phyloP scores from a whole-genome alignment of 2,329 filamentous ascomycete genomes.

The Bipolaris sorokiniana region DNA sequence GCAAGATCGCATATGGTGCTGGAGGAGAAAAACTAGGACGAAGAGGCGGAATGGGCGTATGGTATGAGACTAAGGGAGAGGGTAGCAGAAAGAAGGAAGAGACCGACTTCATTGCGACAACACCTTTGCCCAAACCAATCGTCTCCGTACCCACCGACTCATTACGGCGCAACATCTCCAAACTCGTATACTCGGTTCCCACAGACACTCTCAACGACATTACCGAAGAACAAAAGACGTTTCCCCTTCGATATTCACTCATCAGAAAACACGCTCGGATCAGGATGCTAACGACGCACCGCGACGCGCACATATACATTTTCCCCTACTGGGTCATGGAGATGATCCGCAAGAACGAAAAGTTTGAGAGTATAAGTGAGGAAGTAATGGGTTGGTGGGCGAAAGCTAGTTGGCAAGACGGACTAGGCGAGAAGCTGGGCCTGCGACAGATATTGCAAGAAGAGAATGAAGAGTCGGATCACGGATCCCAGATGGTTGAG shows the following conservation, averaged over 20 bases:
- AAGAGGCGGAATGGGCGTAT: slow-evolving; percentile 84
- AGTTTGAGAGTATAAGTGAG: slow-evolving; percentile 85
- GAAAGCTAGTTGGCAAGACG: slow-evolving; percentile 88
- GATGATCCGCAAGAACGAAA: slow-evolving; percentile 78
- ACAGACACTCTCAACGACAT: slow-evolving; percentile 88
- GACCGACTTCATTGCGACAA: slow-evolving; percentile 86
- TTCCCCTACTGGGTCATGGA: slow-evolving; percentile 91
- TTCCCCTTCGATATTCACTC: slow-evolving; percentile 77
- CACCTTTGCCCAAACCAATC: slow-evolving; percentile 66
- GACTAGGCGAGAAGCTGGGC: slow-evolving; percentile 77
- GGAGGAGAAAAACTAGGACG: slow-evolving; percentile 64
- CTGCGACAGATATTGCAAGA: slow-evolving; percentile 69
- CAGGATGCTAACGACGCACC: slow-evolving; percentile 80
- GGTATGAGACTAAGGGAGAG: slow-evolving; percentile 84
- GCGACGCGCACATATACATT: slow-evolving; percentile 93
- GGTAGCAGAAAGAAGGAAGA: slow-evolving; percentile 85
- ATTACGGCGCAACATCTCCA: slow-evolving; percentile 71
- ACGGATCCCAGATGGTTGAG: slow-evolving; percentile 50
- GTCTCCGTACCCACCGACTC: slow-evolving; percentile 68
- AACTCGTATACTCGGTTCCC: slow-evolving; percentile 83
- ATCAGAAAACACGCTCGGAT: slow-evolving; percentile 76
- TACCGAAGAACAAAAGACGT: slow-evolving; percentile 73
- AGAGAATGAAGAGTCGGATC: slow-evolving; percentile 48
- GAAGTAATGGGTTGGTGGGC: slow-evolving; percentile 96
- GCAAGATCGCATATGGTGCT: slow-evolving; percentile 55